A percentile compares a stretch with the other conserved stretches of the same genome.
Conservation (phyloP, 495 filamentous ascomycete genomes). For the Penicillium desertorum region DNA sequence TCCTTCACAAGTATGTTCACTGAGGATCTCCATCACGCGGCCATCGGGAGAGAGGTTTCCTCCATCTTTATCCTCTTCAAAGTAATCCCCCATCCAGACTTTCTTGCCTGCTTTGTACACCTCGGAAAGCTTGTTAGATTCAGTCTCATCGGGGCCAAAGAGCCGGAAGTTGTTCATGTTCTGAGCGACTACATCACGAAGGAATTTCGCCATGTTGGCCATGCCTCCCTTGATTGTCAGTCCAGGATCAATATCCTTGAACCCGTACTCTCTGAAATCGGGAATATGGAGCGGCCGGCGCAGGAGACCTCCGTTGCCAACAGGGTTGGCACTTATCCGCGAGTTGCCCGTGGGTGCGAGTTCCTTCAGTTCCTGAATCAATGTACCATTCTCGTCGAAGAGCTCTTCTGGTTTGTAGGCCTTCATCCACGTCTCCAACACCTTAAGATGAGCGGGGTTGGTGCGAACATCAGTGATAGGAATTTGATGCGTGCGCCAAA, state of each 20-base stretch:
- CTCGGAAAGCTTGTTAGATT: slow-evolving; percentile 68
- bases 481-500: slow-evolving; percentile 72
- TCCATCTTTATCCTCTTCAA: slow-evolving; percentile 67
- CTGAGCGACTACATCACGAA: slow-evolving; percentile 59
- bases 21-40: slow-evolving; percentile 76
- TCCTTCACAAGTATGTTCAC: slow-evolving; percentile 72
- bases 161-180: slow-evolving; percentile 67
- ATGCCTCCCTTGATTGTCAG: slow-evolving; percentile 56
- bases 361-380: slow-evolving; percentile 57
- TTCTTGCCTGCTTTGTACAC: slow-evolving; percentile 72
- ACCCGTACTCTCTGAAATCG: slow-evolving; percentile 61
- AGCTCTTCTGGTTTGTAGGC: slow-evolving; percentile 66
- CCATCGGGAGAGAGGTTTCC: slow-evolving; percentile 64
- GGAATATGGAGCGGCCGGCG: slow-evolving; percentile 62
- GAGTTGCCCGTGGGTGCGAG: slow-evolving; percentile 60
- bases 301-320: slow-evolving; percentile 65
- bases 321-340: slow-evolving; percentile 71
- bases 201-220: slow-evolving; percentile 61
- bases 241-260: slow-evolving; percentile 54
- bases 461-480: slow-evolving; percentile 62
- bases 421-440: slow-evolving; percentile 69
- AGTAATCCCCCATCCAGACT: slow-evolving; percentile 73
- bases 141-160: slow-evolving; percentile 74
- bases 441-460: slow-evolving; percentile 59
- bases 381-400: slow-evolving; percentile 57